A percentile compares a stretch with the other conserved stretches of the same genome.
Evolutionary conservation across 2,329 filamentous ascomycete genomes (phyloP).

Genomic region (Alternaria postmessia): DNA sequence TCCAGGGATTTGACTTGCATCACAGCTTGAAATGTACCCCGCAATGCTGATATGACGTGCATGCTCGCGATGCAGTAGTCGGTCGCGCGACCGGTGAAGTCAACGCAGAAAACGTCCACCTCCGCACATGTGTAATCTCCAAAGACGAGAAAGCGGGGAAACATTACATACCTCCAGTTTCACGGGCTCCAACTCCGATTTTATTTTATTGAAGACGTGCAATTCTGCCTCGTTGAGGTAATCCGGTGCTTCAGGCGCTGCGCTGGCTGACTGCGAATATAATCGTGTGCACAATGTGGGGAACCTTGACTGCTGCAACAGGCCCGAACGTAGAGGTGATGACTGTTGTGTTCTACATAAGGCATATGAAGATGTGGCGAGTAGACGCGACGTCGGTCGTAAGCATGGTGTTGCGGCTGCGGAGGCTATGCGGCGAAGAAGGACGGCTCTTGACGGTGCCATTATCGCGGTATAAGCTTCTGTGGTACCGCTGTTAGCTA

Average conservation of each 20-base stretch:
- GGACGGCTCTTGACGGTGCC: conserved; percentile 47
- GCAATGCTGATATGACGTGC: conserved; percentile 19
- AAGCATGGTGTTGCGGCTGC: conserved; percentile 26
- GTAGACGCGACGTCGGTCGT: conserved; percentile 30
- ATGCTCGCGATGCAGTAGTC: conserved; percentile 18
- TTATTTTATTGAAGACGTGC: conserved; percentile 58
- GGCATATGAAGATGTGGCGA: conserved; percentile 24
- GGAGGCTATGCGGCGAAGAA: conserved; percentile 27
- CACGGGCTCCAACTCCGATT: conserved; percentile 52
- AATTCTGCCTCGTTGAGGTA: conserved; percentile 58
- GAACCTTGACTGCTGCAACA: conserved; percentile 9
- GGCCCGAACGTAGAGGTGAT: conserved; percentile 17
- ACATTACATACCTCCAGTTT: conserved; percentile 55
- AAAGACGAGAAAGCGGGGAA: conserved; percentile 10
- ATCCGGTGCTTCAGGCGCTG: conserved; percentile 53
- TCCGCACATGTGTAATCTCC: conserved; percentile 12
- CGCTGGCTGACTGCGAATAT: conserved; percentile 37
- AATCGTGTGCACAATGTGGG: conserved; percentile 21
- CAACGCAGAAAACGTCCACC: conserved; percentile 10
- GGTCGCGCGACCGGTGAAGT: conserved; percentile 21
- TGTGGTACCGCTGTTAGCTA: conserved; percentile 10
- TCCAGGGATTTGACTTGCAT: neutral
- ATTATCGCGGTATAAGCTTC: conserved; percentile 28
- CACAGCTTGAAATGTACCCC: conserved; percentile 4
- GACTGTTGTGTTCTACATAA: conserved; percentile 8